phyloP scores from a whole-genome alignment of 306 rosid species.

The Cercis canadensis region DNA sequence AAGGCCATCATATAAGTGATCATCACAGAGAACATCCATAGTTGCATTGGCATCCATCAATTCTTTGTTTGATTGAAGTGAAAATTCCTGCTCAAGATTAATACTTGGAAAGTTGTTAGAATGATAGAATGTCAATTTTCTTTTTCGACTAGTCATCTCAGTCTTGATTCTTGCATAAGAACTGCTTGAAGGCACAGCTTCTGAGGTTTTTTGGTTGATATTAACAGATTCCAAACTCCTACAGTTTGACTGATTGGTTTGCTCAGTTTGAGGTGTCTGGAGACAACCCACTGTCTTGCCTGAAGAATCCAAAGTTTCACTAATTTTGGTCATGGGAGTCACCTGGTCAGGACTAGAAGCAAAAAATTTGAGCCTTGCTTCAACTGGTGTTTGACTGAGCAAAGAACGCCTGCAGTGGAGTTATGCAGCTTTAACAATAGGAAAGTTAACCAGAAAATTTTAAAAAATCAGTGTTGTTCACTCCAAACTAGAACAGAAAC shows the following conservation, averaged over 20 bases:
- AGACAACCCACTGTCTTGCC: conserved; percentile 44
- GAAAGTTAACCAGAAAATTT: background rate
- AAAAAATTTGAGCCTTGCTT: conserved; percentile 40
- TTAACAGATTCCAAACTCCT: conserved; percentile 41
- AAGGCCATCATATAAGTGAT: conserved; percentile 65
- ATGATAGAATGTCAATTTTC: conserved; percentile 56
- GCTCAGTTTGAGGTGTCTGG: conserved; percentile 42
- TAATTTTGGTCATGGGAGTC: conserved; percentile 43
- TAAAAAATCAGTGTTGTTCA: background rate
- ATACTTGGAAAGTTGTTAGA: conserved; percentile 57
- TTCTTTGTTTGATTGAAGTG: conserved; percentile 52
- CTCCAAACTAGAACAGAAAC: conserved; percentile 17
- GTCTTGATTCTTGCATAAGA: conserved; percentile 36
- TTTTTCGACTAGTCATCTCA: conserved; percentile 50
- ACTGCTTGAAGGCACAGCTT: conserved; percentile 49
- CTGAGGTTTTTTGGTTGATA: conserved; percentile 40
- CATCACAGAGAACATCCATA: conserved; percentile 59
- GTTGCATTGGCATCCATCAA: conserved; percentile 35
- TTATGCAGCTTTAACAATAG: conserved; percentile 28
- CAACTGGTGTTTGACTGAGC: conserved; percentile 84
- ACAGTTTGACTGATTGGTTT: conserved; percentile 44
- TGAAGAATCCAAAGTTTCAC: conserved; percentile 54
- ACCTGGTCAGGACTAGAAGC: conserved; percentile 52
- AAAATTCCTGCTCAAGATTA: conserved; percentile 70
- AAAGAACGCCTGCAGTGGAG: conserved; percentile 81